Base-by-base conservation (phyloP, 371 early-diverging fungal species). In the Saksenaea vasiformis region DNA sequence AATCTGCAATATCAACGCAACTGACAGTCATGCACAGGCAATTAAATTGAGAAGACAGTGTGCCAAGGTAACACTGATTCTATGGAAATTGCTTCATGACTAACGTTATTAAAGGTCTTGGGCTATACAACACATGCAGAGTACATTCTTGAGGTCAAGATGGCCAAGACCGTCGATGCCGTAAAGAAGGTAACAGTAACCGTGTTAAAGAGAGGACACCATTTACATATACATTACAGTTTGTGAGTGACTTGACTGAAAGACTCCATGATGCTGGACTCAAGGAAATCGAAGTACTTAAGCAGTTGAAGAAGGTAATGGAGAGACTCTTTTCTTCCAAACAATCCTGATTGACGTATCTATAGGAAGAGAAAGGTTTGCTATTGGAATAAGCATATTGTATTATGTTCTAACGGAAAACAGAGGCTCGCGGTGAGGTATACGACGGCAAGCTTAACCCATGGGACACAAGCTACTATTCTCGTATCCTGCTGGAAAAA, bases 391-490 rank as follows among this genome's bases (percentile, higher is more conserved):
- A 2, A 15, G 36, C 14, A 19, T 15, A 27, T 22, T 14, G 37
- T 3, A 47, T n/a, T 37, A 27, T 5, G 38, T 36, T 9, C 28
- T 34, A 55, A 28, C 56, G 28, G n/a, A 19, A 22, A 28, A n/a
- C 65, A 78, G 72, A 68, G 24, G 27, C 58, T 26, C 71, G 82
- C 55, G 77, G 80, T 35, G 74, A 74, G 34, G 67, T 71, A 9
- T 87, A 71, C 60, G 89, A 90, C 65, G 88, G 82, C 17, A 62
- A 71, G 15, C 58, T 94, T 54, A 76, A 87, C 57, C 69, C 82
- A 15, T 94, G 92, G 91, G 95, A 95, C 69, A 81, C 85, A 53
- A 80, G 78, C 62, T 95, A 90, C 73, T 93, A 93, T 69, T 67
- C 87, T 54, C 86, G 84, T 58, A 78, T 89, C 56, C 69, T 91